Conservation (phyloP, 1,284 basidiomycete genomes). For the Thecaphora frezii region DNA sequence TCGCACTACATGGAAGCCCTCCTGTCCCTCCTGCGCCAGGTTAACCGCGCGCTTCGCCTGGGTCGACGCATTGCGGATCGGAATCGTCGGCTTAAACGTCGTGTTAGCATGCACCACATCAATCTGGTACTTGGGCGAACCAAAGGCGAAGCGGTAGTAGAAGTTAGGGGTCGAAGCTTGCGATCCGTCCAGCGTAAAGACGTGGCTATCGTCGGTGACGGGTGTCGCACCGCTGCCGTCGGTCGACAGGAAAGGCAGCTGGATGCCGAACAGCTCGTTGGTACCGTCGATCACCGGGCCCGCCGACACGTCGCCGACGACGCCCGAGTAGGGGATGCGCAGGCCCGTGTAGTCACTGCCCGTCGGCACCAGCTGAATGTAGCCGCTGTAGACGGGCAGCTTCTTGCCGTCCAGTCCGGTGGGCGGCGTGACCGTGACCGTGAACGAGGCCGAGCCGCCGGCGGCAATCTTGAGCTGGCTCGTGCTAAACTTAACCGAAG, state of each 20-base stretch:
- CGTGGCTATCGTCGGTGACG: conserved; percentile 20
- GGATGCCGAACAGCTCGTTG: conserved; percentile 25
- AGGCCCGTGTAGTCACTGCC: conserved; percentile 17
- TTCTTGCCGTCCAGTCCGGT: conserved; percentile 62
- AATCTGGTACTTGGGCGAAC: conserved; percentile 28
- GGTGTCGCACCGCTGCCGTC: conserved; percentile 12
- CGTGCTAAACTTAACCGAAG: conserved; percentile 62
- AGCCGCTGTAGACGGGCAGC: conserved; percentile 68
- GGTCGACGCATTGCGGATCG: neutral
- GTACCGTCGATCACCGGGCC: conserved; percentile 37
- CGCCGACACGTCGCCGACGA: conserved; percentile 24
- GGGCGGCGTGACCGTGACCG: conserved; percentile 62
- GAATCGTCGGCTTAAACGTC: conserved; percentile 19
- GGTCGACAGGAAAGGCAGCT: conserved; percentile 29
- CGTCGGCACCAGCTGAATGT: conserved; percentile 63
- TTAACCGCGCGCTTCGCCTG: neutral
- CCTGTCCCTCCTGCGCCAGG: neutral
- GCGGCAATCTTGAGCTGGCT: conserved; percentile 59
- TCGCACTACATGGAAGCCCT: neutral
- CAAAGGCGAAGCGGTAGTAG: conserved; percentile 32
- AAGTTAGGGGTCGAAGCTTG: conserved; percentile 14
- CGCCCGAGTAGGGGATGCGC: conserved; percentile 39
- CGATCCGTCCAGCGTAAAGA: conserved; percentile 13
- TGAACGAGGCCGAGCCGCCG: conserved; percentile 55
- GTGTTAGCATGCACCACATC: conserved; percentile 27